Base-by-base conservation (phyloP, 495 filamentous ascomycete species). In the Neurospora intermedia region DNA sequence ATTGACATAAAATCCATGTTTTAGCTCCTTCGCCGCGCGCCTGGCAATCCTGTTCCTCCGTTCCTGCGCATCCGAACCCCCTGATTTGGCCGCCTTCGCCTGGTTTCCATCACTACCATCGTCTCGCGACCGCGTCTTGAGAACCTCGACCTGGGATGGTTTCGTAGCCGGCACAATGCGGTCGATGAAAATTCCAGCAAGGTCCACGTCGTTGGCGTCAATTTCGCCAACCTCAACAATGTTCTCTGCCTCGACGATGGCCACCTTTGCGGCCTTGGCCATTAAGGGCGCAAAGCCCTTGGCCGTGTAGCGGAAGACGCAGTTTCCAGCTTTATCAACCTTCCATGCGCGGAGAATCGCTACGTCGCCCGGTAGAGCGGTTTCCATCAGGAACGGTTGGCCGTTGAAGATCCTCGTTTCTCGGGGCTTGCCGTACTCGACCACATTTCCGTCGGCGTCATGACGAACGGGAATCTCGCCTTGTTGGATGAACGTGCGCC, bases 191-290 rank as follows among this genome's bases (percentile, higher is more conserved):
- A 91, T 89, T 7, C 89, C 89, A 4, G 88, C 88, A 16, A 91
- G 83, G 75, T 91, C 84, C 6, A 91, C 85, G 15, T 85, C 82
- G 70, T 86, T 84, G 6, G 89, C 87, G 69, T 86, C 84, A 38
- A 91, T 87, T 48, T 85, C 83, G 39, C 89, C 89, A 0, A 87
- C 77, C 11, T 86, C 85, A 39, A 91, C 89, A 75, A 91, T 90
- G 73, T 91, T 80, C 77, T 91, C 89, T n/a, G 89, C 89, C 75
- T 91, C 89, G 6, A 91, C 89, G 69, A 91, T 90, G 70, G 88
- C 85, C 27, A 90, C 76, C 74, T 81, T 85, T 5, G 89, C 89
- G 0, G 89, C 89, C 79, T 90, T 90, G 66, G 87, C 89, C 86
- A 89, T 88, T 43, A 89, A 80, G 7, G 84, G 82, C 6, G 82